Evolutionary conservation across 805 yeast genomes (phyloP).

Genomic region (Monosporozyma solicola): DNA sequence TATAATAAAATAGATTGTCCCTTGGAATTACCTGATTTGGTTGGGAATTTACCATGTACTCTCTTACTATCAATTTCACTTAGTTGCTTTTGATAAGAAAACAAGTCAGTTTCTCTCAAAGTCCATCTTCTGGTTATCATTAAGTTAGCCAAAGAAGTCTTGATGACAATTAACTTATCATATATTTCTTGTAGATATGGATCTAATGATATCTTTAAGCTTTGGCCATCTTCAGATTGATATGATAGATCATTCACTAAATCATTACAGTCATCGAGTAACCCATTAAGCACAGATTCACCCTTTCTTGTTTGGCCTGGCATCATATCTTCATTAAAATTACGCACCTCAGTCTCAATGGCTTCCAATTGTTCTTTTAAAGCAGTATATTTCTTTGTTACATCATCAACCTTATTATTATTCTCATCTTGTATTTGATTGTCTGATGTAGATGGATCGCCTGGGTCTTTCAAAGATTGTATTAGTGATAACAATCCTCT

Average conservation of each 20-base stretch:
- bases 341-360: slow-evolving; percentile 40
- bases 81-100: slow-evolving; percentile 66
- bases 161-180: slow-evolving; percentile 52
- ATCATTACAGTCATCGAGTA: slow-evolving; percentile 76
- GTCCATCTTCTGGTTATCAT: slow-evolving; percentile 96
- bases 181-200: slow-evolving; percentile 51
- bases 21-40: slow-evolving; percentile 32
- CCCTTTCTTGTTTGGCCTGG: slow-evolving; percentile 25
- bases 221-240: slow-evolving; percentile 17
- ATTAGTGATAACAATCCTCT: slow-evolving; percentile 49
- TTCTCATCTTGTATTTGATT: slow-evolving; percentile 10
- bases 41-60: slow-evolving; percentile 48
- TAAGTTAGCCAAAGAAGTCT: slow-evolving; percentile 69
- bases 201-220: slow-evolving; percentile 32
- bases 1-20: slow-evolving; percentile 63
- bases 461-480: slow-evolving; percentile 20
- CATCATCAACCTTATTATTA: slow-evolving; percentile 6
- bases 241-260: slow-evolving; percentile 59
- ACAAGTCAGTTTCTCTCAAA: slow-evolving; percentile 88
- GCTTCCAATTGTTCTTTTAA: slow-evolving; percentile 34
- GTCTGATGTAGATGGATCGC: slow-evolving; percentile 9
- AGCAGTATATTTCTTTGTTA: slow-evolving; percentile 26
- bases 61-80: slow-evolving; percentile 67
- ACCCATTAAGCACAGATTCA: slow-evolving; percentile 52
- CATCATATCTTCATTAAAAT: slow-evolving; percentile 37